These are phyloP conservation scores for Eudorina sp. DNA, from an alignment of 139 green algal species.

Conservation along the genomic window DNA sequence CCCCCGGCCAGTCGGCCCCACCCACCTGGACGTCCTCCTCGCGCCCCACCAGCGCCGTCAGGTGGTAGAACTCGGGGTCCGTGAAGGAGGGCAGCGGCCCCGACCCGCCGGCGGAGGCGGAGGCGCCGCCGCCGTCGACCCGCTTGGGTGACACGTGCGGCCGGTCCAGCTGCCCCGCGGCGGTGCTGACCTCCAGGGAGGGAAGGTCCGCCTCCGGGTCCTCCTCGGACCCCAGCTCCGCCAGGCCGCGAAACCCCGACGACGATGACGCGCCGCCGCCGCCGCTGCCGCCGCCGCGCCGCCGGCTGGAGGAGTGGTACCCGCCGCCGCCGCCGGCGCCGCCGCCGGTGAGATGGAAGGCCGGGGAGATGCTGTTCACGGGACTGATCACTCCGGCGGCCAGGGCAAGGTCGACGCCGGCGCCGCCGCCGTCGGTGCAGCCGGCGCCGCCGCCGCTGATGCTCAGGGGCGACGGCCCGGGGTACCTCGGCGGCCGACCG, in stretches of 20 bases:
- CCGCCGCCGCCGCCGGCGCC: neutral
- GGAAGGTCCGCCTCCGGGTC: neutral
- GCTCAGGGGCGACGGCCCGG: neutral
- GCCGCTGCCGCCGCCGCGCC: neutral
- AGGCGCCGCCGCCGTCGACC: neutral
- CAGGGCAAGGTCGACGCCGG: neutral
- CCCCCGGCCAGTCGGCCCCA: no score
- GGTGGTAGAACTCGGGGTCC: slow-evolving; percentile 13
- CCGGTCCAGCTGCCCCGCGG: slow-evolving; percentile 2
- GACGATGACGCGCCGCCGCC: no score
- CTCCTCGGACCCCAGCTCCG: neutral
- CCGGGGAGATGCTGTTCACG: neutral
- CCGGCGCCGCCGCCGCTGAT: neutral
- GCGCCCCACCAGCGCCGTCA: slow-evolving; percentile 35
- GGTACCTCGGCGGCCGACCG: slow-evolving; percentile 7
- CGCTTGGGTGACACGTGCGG: neutral
- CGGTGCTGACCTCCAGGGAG: slow-evolving; percentile 18
- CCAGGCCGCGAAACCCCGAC: no score
- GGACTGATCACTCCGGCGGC: neutral
- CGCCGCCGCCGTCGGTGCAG: no score
- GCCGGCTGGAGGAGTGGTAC: neutral
- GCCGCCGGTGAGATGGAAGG: neutral
- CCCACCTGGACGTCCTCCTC: slow-evolving; percentile 25
- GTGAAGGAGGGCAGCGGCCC: neutral
- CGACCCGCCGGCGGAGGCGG: neutral